Evolutionary conservation across 1,139 yeast species (phyloP).

Genomic region (Geotrichum klebahnii): DNA sequence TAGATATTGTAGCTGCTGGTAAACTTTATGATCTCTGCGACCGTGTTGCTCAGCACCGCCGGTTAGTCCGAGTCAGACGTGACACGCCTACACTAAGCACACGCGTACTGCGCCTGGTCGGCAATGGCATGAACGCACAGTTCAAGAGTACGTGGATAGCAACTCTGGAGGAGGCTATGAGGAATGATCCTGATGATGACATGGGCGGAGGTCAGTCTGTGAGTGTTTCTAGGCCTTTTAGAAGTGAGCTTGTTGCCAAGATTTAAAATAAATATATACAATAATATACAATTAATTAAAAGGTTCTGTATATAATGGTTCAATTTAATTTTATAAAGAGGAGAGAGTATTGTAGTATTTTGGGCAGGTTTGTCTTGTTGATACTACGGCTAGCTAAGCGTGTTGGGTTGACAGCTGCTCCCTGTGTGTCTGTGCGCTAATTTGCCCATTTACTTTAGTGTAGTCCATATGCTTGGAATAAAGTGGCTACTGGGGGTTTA

Average conservation of each 20-base stretch:
- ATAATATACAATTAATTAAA: too few species aligned
- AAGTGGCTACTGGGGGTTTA: too few species aligned
- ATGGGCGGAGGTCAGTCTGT: not conserved
- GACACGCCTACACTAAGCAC: constrained; percentile 22
- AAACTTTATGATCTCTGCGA: constrained; percentile 34
- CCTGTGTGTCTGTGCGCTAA: too few species aligned
- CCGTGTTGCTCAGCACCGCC: constrained; percentile 33
- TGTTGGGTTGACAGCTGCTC: too few species aligned
- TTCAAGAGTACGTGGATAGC: constrained; percentile 5
- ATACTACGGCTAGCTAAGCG: too few species aligned
- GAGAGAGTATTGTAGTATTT: too few species aligned
- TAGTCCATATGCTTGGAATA: too few species aligned
- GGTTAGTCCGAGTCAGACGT: constrained; percentile 20
- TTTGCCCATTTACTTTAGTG: too few species aligned
- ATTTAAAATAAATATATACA: not conserved
- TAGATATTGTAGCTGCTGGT: constrained; percentile 30
- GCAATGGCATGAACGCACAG: constrained; percentile 6
- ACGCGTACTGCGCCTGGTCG: constrained; percentile 13
- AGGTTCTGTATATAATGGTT: too few species aligned
- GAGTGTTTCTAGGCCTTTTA: not conserved
- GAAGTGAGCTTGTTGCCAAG: not conserved
- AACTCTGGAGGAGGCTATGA: not conserved
- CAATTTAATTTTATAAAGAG: too few species aligned
- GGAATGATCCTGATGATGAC: not conserved
- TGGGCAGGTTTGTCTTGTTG: too few species aligned